Evolutionary conservation across 345 rosid species (phyloP), one percentile per base, ranked within the genome.

Genomic region (Balakata baccata): DNA sequence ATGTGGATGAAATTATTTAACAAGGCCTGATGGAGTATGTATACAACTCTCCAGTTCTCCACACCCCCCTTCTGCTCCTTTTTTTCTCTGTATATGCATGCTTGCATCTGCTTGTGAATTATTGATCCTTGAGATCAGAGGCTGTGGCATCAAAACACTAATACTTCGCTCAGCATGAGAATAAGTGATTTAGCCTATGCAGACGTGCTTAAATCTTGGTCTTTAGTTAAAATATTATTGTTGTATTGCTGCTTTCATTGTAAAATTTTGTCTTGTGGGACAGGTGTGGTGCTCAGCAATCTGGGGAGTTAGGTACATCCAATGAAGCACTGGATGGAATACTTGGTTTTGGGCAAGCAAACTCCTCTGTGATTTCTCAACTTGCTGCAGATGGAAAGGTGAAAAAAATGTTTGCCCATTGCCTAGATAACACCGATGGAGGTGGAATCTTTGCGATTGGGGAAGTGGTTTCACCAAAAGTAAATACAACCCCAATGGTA

Each of bases 401-500:
- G 3, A 90, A 87, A 82, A 87, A 74, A 80, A 79, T 76, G 50
- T 94, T 92, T 80, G 83, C 95, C 3, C 98, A 94, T 82, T 94
- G 98, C 82, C 79, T 94, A 78, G 97, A 94, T 66, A 89, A 80
- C 77, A 39, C 47, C 37, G 66, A 79, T 39, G 98, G 97, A 46
- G 98, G 98, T 50, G 98, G 98, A 69, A 89, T 94, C 59, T 92
- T 94, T 68, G 87, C 93, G 38, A 84, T 92, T 38, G 96, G 98
- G 60, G 86, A 79, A 22, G 85, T 93, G 47, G 91, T 87, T 71
- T 81, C 85, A 63, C 97, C 98, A 23, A 84, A 78, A 75, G 85
- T 89, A 49, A 81, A 77, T 62, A 89, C 93, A 37, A 94, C 97
- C 56, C 89, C 96, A 17, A 70, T 94, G 87, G 84, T 90, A 72